Conservation (phyloP, 2,329 filamentous ascomycete species). For the Xylaria hypoxylon region DNA sequence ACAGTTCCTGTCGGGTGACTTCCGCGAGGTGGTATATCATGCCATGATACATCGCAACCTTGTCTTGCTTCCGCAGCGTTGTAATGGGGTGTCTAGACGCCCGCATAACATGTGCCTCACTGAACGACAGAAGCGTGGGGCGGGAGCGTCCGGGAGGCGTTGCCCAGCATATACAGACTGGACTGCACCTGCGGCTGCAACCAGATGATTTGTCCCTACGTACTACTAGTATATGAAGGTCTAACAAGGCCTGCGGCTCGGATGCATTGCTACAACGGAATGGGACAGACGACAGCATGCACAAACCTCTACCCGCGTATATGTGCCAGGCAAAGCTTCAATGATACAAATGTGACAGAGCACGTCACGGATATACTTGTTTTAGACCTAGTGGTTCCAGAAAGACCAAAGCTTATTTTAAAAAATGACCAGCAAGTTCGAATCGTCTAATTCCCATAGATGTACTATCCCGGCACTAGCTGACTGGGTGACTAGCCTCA, state of each 20-base stretch:
- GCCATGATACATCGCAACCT: slow-evolving; percentile 33
- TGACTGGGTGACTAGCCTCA: slow-evolving; percentile 46
- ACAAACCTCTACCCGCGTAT: slow-evolving; percentile 10
- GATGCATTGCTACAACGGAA: slow-evolving; percentile 29
- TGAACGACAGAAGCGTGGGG: slow-evolving; percentile 21
- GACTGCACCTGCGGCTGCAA: slow-evolving; percentile 29
- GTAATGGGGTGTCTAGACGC: slow-evolving; percentile 24
- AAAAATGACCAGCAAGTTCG: slow-evolving; percentile 7
- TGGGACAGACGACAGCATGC: slow-evolving; percentile 3
- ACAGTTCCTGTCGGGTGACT: slow-evolving; percentile 37
- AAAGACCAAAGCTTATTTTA: neutral
- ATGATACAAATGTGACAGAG: slow-evolving; percentile 12
- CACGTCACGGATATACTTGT: slow-evolving; percentile 8
- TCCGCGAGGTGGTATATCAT: slow-evolving; percentile 37
- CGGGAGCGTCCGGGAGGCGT: slow-evolving; percentile 32
- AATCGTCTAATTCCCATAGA: slow-evolving; percentile 5
- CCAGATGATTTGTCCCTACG: slow-evolving; percentile 17
- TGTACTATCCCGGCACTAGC: slow-evolving; percentile 37
- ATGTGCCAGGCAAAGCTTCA: neutral
- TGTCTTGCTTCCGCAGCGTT: slow-evolving; percentile 26
- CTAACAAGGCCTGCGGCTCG: slow-evolving; percentile 11
- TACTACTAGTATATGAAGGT: slow-evolving; percentile 18
- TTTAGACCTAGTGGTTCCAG: slow-evolving; percentile 1
- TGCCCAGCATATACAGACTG: slow-evolving; percentile 23
- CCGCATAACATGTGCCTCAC: slow-evolving; percentile 20